A percentile compares a stretch with the other conserved stretches of the same genome.
These are phyloP conservation scores for Taphrina confusa DNA, from an alignment of 1,139 yeast genomes.

Conservation along the genomic window DNA sequence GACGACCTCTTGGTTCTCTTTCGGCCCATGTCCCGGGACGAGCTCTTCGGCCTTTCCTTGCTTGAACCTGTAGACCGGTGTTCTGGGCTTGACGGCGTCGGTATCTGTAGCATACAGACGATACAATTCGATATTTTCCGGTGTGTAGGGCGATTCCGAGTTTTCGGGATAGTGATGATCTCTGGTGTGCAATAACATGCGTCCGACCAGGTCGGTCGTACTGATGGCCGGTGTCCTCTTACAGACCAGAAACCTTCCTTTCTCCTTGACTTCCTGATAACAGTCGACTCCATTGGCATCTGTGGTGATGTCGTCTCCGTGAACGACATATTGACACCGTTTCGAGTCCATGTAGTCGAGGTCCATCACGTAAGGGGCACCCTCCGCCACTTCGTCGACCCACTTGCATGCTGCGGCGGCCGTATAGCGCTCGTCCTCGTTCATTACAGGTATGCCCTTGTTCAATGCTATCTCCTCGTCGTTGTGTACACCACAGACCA, in stretches of 20 bases:
- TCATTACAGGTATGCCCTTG: constrained; percentile 96
- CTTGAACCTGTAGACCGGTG: constrained; percentile 23
- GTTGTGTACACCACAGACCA: constrained; percentile 85
- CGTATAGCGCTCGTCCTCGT: constrained; percentile 63
- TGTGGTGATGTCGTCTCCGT: constrained; percentile 96
- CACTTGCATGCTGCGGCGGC: constrained; percentile 92
- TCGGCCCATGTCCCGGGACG: constrained; percentile 41
- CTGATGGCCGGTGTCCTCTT: constrained; percentile 91
- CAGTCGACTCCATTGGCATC: constrained; percentile 95
- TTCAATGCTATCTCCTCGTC: constrained; percentile 80
- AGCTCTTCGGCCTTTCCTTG: constrained; percentile 40
- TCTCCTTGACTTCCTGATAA: constrained; percentile 68
- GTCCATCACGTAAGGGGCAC: constrained; percentile 95
- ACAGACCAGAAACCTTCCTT: constrained; percentile 69
- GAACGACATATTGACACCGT: constrained; percentile 85
- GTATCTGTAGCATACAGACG: constrained; percentile 42
- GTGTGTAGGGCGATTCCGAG: constrained; percentile 24
- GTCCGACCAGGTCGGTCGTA: constrained; percentile 92
- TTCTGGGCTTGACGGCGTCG: constrained; percentile 38
- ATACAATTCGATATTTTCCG: constrained; percentile 6
- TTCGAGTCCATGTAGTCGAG: constrained; percentile 73
- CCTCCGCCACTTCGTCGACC: constrained; percentile 70
- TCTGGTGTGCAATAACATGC: constrained; percentile 69
- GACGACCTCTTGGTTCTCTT: constrained; percentile 42
- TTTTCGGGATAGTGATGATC: constrained; percentile 53